Percentiles rank a stretch among this genome's conserved stretches.
phyloP scores from a whole-genome alignment of 192 early-diverging fungal species.

The Nowakowskiella sp. region DNA sequence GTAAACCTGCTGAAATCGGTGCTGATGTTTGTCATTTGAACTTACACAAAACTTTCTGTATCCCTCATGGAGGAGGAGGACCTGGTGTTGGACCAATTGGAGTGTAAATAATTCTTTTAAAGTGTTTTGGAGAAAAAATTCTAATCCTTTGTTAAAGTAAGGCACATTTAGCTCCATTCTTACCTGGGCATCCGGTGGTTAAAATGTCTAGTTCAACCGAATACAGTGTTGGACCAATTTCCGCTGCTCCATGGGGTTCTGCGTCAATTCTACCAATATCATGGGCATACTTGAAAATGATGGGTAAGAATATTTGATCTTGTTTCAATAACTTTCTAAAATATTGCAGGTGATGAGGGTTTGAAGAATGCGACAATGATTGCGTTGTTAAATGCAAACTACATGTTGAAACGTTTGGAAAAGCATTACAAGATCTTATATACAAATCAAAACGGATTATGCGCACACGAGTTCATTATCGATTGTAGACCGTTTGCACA shows the following conservation, averaged over 20 bases:
- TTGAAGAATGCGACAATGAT: conserved; percentile 77
- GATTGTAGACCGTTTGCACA: conserved; percentile 85
- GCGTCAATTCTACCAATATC: conserved; percentile 95
- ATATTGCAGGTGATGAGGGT: conserved; percentile 61
- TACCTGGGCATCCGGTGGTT: conserved; percentile 88
- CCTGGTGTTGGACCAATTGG: conserved; percentile 97
- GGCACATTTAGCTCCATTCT: conserved; percentile 79
- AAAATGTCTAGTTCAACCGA: conserved; percentile 51
- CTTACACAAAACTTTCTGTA: conserved; percentile 98
- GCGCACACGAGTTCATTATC: conserved; percentile 99
- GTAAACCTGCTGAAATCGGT: conserved; percentile 84
- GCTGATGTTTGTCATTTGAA: conserved; percentile 99
- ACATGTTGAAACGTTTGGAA: conserved; percentile 88
- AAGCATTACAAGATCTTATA: conserved; percentile 88
- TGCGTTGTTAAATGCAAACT: conserved; percentile 96
- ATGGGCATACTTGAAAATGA: conserved; percentile 98
- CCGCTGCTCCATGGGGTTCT: conserved; percentile 94
- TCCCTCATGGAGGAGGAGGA: conserved; percentile 98
- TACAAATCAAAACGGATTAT: conserved; percentile 89
- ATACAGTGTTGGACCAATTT: conserved; percentile 82
- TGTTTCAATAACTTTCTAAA: background rate
- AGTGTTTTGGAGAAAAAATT: conserved; percentile 7
- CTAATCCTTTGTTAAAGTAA: conserved; percentile 39
- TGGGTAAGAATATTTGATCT: conserved; percentile 47
- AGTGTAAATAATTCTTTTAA: conserved; percentile 46